Evolutionary conservation across 345 rosid genomes (phyloP), one percentile per base, ranked within the genome.

Genomic region (Populus euphratica): DNA sequence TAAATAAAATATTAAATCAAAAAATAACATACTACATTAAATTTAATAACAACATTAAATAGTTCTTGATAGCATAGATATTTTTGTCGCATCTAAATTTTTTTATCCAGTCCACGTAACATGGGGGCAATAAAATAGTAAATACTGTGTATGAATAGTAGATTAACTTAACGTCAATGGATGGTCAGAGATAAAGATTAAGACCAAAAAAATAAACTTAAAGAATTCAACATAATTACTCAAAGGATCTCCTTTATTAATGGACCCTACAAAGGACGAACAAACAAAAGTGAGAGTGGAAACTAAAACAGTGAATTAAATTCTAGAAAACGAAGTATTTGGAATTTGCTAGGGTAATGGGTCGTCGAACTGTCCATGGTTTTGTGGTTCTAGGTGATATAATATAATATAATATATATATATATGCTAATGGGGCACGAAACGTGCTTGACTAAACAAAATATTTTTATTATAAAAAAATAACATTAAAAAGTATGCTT

Each of bases 381-480:
- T 38, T 75, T 4, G n/a, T 77, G 52, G 2, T 61, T 63, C 29
- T 14, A 3, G 31, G 17, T 5, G 17, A 43, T 47, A 13, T 25
- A 25, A 25, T 25, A 25, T 25, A 25, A 25, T 25, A 25, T 25
- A 25, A 25, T 25, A 25, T 25, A 25, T 25, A 25, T 25, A 25
- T 25, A 25, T 25, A 25, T 25, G 27, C 27, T 25, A 25, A 25
- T 9, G 44, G 12, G 21, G 12, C 20, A 75, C 6, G 68, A 80
- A 78, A 78, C 89, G 86, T 83, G 86, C 63, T 81, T 81, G 88
- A 83, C 88, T 80, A 27, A 67, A 20, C 86, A 65, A 82, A 62
- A 18, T 25, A 61, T 36, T 1, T 56, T 43, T n/a, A 5, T 49
- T 2, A 16, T 29, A 17, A 75, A 2, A 13, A 20, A 27, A 76